phyloP scores from a whole-genome alignment of 495 filamentous ascomycete species.

The Aspergillus cristatus region DNA sequence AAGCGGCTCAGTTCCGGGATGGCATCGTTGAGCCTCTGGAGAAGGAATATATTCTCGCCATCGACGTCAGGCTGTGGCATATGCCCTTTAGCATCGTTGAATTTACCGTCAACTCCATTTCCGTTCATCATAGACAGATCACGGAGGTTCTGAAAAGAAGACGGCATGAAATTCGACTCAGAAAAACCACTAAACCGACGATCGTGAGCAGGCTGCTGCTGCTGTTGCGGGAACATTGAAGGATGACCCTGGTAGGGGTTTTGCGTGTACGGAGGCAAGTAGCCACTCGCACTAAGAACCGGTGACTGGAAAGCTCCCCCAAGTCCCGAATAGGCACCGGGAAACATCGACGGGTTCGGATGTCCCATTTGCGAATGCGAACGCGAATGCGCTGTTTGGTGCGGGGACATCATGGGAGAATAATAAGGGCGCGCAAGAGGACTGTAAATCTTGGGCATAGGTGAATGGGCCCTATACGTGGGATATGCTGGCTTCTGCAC shows the following conservation, averaged over 20 bases:
- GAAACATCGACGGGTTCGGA: slow-evolving; percentile 9
- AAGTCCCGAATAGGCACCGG: slow-evolving; percentile 20
- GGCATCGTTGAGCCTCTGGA: slow-evolving; percentile 38
- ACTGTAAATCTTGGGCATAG: slow-evolving; percentile 29
- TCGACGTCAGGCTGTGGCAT: slow-evolving; percentile 25
- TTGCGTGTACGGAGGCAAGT: slow-evolving; percentile 28
- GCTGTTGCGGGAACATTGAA: slow-evolving; percentile 1
- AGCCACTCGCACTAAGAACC: slow-evolving; percentile 25
- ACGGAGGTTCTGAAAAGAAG: slow-evolving; percentile 26
- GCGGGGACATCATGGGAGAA: slow-evolving; percentile 32
- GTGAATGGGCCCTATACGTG: slow-evolving; percentile 12
- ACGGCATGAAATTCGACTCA: slow-evolving; percentile 18
- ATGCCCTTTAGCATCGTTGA: slow-evolving; percentile 20
- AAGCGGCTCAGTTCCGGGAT: slow-evolving; percentile 43
- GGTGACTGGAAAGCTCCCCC: slow-evolving; percentile 28
- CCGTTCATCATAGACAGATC: slow-evolving; percentile 19
- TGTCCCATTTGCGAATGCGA: slow-evolving; percentile 3
- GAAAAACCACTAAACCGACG: slow-evolving; percentile 25
- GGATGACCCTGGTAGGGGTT: slow-evolving; percentile 7
- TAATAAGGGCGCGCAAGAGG: slow-evolving; percentile 30
- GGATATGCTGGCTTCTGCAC: slow-evolving; percentile 11
- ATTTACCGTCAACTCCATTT: slow-evolving; percentile 1
- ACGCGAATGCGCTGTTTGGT: slow-evolving; percentile 2
- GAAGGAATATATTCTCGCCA: slow-evolving; percentile 34
- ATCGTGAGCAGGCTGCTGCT: slow-evolving; percentile 8